These are phyloP conservation scores for Saururus chinensis DNA, from an alignment of 164 flowering plant genomes.

Conservation along the genomic window DNA sequence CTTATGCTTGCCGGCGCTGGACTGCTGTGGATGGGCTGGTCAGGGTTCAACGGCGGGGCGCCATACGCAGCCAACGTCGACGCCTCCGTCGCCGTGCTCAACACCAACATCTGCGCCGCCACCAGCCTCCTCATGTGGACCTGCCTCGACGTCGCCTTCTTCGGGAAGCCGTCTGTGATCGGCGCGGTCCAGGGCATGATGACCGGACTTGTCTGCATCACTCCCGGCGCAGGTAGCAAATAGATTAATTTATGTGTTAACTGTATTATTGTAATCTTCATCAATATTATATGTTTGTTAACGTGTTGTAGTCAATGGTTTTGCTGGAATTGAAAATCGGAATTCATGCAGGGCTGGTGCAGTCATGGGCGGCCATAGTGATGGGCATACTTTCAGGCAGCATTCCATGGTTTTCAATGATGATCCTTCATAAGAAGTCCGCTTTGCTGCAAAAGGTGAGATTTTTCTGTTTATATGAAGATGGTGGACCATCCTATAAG, in stretches of 20 bases:
- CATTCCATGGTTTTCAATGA: slow-evolving; percentile 29
- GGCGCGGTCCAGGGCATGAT: slow-evolving; percentile 77
- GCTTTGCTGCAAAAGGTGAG: slow-evolving; percentile 11
- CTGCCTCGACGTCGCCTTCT: slow-evolving; percentile 38
- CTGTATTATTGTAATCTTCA: background rate
- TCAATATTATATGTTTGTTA: background rate
- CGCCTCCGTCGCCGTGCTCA: slow-evolving; percentile 46
- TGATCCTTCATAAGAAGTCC: slow-evolving; percentile 29
- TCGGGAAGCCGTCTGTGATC: slow-evolving; percentile 50
- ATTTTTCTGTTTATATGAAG: background rate
- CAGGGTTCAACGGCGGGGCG: slow-evolving; percentile 66
- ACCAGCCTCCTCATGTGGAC: slow-evolving; percentile 56
- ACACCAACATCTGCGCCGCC: slow-evolving; percentile 64
- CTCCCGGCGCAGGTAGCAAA: slow-evolving; percentile 54
- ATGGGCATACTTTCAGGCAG: slow-evolving; percentile 29
- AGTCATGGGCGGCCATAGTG: slow-evolving; percentile 29
- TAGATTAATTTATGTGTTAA: background rate
- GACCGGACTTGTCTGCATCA: slow-evolving; percentile 69
- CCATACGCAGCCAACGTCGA: slow-evolving; percentile 27
- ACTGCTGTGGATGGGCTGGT: slow-evolving; percentile 69
- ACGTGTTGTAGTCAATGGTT: background rate
- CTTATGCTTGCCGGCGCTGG: slow-evolving; percentile 64
- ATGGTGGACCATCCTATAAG: background rate
- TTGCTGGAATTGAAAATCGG: background rate
- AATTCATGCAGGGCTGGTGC: slow-evolving; percentile 22